These are phyloP conservation scores for Taphrina confusa DNA, from an alignment of 1,139 yeast species.

Conservation along the genomic window DNA sequence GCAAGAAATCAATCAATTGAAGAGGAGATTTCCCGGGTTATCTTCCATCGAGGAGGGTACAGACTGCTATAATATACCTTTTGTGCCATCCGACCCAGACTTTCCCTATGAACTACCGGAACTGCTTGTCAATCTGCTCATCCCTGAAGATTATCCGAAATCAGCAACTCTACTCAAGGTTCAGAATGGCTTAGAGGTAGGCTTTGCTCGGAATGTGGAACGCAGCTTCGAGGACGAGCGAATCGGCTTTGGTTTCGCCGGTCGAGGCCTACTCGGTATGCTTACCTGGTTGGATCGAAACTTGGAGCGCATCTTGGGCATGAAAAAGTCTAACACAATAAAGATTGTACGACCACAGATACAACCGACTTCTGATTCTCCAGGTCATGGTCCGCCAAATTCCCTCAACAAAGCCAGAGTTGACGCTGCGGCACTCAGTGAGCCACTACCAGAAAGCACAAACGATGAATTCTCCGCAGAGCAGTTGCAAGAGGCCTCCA, in stretches of 20 bases:
- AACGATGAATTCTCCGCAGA: not conserved
- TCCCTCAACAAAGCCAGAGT: not conserved
- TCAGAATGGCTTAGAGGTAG: conserved; percentile 69
- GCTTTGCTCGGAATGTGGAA: conserved; percentile 67
- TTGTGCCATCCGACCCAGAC: conserved; percentile 67
- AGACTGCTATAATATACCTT: conserved; percentile 2
- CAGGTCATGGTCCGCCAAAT: not conserved
- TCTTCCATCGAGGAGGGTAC: not conserved
- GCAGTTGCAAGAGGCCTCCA: conserved; percentile 1
- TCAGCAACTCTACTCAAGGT: conserved; percentile 47
- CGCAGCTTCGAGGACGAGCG: conserved; percentile 55
- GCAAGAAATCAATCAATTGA: conserved; percentile 19
- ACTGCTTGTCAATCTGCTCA: conserved; percentile 55
- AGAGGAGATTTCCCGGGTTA: conserved; percentile 9
- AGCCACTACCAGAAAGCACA: not conserved
- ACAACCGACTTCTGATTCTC: not conserved
- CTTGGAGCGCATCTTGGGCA: conserved; percentile 59
- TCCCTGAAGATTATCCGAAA: conserved; percentile 61
- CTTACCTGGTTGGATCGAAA: conserved; percentile 59
- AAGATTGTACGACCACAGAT: conserved; percentile 50
- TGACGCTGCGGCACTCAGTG: not conserved
- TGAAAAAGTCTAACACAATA: conserved; percentile 60
- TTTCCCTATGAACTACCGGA: conserved; percentile 65
- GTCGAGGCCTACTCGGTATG: conserved; percentile 53
- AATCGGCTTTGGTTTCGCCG: conserved; percentile 16